Conservation (phyloP, 495 filamentous ascomycete species). For the Neurospora hispaniola region DNA sequence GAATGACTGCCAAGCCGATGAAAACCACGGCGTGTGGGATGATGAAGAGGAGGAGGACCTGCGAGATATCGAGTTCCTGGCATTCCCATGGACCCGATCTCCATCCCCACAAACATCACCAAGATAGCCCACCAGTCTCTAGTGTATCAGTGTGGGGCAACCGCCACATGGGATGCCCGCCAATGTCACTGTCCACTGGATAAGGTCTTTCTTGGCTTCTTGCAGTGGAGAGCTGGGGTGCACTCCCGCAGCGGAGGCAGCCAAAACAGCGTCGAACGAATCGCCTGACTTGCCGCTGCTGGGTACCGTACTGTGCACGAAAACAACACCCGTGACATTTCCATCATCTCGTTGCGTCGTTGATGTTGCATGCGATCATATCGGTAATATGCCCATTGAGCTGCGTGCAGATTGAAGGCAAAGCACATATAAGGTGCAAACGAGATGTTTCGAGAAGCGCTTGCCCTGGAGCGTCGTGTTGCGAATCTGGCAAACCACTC, state of each 20-base stretch:
- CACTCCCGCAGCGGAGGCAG: neutral
- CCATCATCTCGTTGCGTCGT: neutral
- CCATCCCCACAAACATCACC: neutral
- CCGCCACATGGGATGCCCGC: neutral
- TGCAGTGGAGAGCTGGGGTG: neutral
- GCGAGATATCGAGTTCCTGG: neutral
- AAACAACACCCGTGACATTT: neutral
- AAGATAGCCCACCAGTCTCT: neutral
- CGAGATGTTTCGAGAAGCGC: neutral
- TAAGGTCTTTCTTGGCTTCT: neutral
- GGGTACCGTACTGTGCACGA: neutral
- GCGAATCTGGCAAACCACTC: neutral
- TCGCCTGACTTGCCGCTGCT: neutral
- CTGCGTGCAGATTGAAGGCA: neutral
- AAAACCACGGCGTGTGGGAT: neutral
- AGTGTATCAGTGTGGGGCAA: neutral
- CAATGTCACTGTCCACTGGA: neutral
- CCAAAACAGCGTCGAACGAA: neutral
- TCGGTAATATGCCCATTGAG: neutral
- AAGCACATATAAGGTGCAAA: neutral
- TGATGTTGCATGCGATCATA: neutral
- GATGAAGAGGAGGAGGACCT: neutral
- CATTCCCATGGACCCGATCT: neutral
- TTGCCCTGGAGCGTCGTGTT: neutral
- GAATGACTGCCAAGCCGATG: neutral